Conservation (phyloP, 345 rosid genomes). For the Mangifera indica region DNA sequence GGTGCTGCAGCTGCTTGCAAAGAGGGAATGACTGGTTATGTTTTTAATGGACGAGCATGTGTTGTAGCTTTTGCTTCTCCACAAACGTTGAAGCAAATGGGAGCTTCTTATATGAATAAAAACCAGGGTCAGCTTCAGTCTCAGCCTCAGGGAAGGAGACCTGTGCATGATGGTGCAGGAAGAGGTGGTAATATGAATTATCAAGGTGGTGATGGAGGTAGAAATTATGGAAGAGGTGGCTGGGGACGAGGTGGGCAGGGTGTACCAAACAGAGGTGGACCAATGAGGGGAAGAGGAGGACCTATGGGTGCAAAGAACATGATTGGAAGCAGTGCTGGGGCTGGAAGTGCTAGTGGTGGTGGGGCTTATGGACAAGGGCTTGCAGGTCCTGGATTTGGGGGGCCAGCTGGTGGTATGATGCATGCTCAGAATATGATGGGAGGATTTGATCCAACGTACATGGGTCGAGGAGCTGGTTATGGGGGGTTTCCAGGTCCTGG, state of each 20-base stretch:
- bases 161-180: constrained; percentile 58
- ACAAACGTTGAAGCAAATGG: constrained; percentile 79
- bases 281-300: constrained; percentile 59
- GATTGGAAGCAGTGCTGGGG: constrained; percentile 39
- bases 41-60: constrained; percentile 76
- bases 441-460: constrained; percentile 73
- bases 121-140: constrained; percentile 60
- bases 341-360: constrained; percentile 46
- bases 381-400: constrained; percentile 65
- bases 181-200: constrained; percentile 70
- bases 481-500: constrained; percentile 74
- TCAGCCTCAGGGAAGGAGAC: constrained; percentile 67
- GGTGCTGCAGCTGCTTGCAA: constrained; percentile 74
- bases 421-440: constrained; percentile 80
- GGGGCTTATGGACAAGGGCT: constrained; percentile 73
- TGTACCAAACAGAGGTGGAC: constrained; percentile 57
- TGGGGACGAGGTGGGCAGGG: constrained; percentile 78
- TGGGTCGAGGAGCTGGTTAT: constrained; percentile 78
- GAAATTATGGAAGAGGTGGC: constrained; percentile 71
- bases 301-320: constrained; percentile 54
- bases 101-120: constrained; percentile 63
- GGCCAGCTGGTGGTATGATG: constrained; percentile 65
- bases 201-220: constrained; percentile 65
- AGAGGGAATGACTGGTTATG: constrained; percentile 73
- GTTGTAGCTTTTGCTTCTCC: constrained; percentile 88